phyloP scores from a whole-genome alignment of 306 rosid genomes.

The Vachellia collinsii region DNA sequence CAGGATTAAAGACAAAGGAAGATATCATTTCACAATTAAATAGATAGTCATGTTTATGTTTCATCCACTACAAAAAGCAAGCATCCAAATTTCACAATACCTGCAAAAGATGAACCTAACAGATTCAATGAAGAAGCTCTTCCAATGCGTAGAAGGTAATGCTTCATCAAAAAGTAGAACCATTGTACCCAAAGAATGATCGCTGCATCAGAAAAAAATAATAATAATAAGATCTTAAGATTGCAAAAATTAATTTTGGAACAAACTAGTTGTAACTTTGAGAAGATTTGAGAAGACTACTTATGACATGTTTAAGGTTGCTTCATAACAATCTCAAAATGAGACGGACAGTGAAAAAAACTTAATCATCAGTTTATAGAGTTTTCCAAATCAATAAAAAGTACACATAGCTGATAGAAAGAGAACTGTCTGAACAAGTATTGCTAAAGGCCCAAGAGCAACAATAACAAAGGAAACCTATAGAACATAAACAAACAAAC shows the following conservation, averaged over 20 bases:
- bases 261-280: not conserved
- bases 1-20: constrained; percentile 8
- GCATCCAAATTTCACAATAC: constrained; percentile 17
- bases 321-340: not conserved
- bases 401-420: constrained; percentile 9
- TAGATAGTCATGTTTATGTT: constrained; percentile 21
- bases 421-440: not conserved
- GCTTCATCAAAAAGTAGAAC: constrained; percentile 75
- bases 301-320: not conserved
- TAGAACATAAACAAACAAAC: too few relatives aligned
- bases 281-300: not conserved
- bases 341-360: not conserved
- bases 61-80: constrained; percentile 32
- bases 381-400: not conserved
- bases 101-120: constrained; percentile 26
- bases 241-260: not conserved
- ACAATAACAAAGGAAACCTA: too few relatives aligned
- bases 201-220: constrained; percentile 56
- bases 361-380: not conserved
- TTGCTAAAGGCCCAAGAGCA: not conserved
- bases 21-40: constrained; percentile 25
- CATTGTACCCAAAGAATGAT: constrained; percentile 83
- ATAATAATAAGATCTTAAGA: not conserved
- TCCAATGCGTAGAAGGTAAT: constrained; percentile 13
- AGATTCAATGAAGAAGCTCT: constrained; percentile 19